phyloP scores from a whole-genome alignment of 2,329 filamentous ascomycete species.

The Sphaerostilbella broomeana region DNA sequence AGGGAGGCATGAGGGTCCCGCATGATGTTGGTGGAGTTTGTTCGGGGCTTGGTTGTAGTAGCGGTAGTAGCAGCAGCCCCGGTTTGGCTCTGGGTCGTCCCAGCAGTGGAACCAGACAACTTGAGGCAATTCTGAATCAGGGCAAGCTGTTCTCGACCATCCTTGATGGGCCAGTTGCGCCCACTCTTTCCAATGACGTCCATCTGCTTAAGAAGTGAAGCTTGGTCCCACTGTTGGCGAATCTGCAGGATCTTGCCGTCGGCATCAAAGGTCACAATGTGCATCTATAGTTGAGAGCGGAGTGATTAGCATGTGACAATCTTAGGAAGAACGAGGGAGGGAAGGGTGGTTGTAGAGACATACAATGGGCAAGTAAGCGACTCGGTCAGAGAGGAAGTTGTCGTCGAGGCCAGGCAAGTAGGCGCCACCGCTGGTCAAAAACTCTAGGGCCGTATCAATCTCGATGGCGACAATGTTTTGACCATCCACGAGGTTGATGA shows the following conservation, averaged over 20 bases:
- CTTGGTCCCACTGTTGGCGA: slow-evolving; percentile 92
- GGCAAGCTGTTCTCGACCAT: slow-evolving; percentile 75
- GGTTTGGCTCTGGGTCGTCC: slow-evolving; percentile 28
- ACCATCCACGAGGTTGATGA: slow-evolving; percentile 69
- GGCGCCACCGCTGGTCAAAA: slow-evolving; percentile 70
- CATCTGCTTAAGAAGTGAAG: slow-evolving; percentile 82
- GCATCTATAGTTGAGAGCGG: slow-evolving; percentile 57
- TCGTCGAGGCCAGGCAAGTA: slow-evolving; percentile 88
- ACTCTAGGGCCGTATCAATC: slow-evolving; percentile 76
- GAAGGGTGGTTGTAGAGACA: slow-evolving; percentile 31
- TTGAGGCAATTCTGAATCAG: slow-evolving; percentile 61
- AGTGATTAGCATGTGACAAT: background rate
- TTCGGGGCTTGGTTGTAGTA: slow-evolving; percentile 36
- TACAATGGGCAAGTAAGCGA: slow-evolving; percentile 75
- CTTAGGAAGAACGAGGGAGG: background rate
- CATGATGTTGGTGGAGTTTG: slow-evolving; percentile 46
- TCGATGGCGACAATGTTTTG: slow-evolving; percentile 70
- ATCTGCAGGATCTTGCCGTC: slow-evolving; percentile 78
- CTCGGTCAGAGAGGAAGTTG: slow-evolving; percentile 83
- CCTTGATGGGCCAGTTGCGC: slow-evolving; percentile 90
- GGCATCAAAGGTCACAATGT: slow-evolving; percentile 78
- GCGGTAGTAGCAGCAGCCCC: slow-evolving; percentile 24
- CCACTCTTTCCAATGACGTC: slow-evolving; percentile 87
- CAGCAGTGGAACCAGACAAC: slow-evolving; percentile 33
- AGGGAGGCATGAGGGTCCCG: slow-evolving; percentile 65